These are phyloP conservation scores for Mycena kentingensis DNA, from an alignment of 768 basidiomycete species.

Conservation along the genomic window DNA sequence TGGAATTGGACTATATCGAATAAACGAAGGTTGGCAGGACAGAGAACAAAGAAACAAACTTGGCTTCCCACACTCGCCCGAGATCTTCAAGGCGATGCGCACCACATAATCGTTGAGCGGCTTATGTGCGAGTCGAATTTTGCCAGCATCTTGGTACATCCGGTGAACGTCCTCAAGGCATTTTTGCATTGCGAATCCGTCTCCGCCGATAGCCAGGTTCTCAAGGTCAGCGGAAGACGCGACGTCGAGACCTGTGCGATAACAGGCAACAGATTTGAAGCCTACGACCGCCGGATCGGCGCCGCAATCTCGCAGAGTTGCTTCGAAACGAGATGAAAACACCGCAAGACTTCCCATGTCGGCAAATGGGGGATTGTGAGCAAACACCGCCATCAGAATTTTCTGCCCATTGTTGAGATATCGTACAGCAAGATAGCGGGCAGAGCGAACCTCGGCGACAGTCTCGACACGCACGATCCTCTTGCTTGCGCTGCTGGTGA, in stretches of 20 bases:
- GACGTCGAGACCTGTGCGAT: constrained; percentile 73
- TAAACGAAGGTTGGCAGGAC: neutral
- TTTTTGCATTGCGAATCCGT: too few species aligned
- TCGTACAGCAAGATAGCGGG: neutral
- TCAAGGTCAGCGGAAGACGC: constrained; percentile 28
- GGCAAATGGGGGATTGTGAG: too few species aligned
- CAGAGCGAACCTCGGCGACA: constrained; percentile 61
- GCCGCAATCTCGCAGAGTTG: constrained; percentile 40
- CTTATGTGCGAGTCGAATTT: constrained; percentile 61
- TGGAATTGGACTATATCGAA: constrained; percentile 72
- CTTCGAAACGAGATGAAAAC: too few species aligned
- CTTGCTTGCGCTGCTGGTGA: constrained; percentile 53
- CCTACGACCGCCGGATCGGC: constrained; percentile 53
- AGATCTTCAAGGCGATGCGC: constrained; percentile 52
- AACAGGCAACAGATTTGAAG: constrained; percentile 79
- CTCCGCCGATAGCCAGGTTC: constrained; percentile 32
- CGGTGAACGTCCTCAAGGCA: constrained; percentile 34
- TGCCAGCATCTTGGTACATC: constrained; percentile 37
- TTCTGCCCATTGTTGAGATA: constrained; percentile 28
- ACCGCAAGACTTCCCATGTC: too few species aligned
- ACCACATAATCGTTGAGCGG: constrained; percentile 69
- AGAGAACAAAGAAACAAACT: constrained; percentile 39
- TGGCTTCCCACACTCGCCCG: constrained; percentile 57
- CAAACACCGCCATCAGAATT: constrained; percentile 34
- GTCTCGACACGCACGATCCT: constrained; percentile 71